phyloP scores from a whole-genome alignment of 2,329 filamentous ascomycete species.

The Apiospora phragmitis region DNA sequence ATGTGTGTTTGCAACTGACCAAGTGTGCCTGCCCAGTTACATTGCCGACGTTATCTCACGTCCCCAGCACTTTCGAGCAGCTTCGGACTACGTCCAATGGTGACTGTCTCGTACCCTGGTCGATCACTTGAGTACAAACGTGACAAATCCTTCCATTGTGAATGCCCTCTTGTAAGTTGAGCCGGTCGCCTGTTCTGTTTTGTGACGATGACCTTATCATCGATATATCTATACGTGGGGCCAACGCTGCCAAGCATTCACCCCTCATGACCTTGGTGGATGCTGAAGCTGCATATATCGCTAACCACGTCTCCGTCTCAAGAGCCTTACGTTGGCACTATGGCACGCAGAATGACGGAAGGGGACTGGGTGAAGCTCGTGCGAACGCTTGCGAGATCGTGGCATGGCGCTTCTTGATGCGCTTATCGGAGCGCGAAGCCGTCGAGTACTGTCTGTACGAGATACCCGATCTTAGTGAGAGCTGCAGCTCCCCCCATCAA shows the following conservation, averaged over 20 bases:
- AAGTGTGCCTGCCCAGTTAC: conserved; percentile 47
- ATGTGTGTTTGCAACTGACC: not conserved
- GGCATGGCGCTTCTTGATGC: conserved; percentile 75
- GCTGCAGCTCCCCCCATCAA: not conserved
- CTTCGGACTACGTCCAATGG: conserved; percentile 67
- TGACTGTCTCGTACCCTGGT: conserved; percentile 59
- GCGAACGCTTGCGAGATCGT: conserved; percentile 79
- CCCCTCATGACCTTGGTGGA: not conserved
- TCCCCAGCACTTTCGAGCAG: conserved; percentile 73
- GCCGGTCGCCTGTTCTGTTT: not conserved
- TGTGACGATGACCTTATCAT: not conserved
- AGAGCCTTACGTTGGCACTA: conserved; percentile 78
- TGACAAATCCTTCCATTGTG: conserved; percentile 69
- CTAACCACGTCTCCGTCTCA: conserved; percentile 2
- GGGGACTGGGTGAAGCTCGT: conserved; percentile 66
- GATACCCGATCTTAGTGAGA: conserved; percentile 50
- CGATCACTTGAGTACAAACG: conserved; percentile 61
- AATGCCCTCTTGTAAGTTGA: conserved; percentile 69
- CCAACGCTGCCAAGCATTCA: not conserved
- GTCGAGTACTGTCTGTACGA: conserved; percentile 76
- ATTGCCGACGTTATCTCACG: conserved; percentile 61
- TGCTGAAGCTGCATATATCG: not conserved
- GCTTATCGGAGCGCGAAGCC: conserved; percentile 70
- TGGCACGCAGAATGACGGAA: conserved; percentile 62
- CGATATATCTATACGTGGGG: not conserved